Evolutionary conservation across 2,329 filamentous ascomycete species (phyloP).

Genomic region (Calonectria hongkongensis): DNA sequence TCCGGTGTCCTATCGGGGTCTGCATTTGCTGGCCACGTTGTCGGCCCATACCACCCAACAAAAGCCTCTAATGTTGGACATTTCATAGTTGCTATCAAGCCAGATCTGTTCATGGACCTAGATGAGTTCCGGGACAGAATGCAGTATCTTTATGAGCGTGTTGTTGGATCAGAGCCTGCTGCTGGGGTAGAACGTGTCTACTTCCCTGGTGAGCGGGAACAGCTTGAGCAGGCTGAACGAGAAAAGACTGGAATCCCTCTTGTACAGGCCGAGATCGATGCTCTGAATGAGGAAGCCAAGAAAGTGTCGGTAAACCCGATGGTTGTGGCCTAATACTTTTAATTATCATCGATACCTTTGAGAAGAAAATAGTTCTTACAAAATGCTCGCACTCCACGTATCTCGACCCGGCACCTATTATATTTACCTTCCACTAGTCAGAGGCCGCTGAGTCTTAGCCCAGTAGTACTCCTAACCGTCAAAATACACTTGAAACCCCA

Average conservation of each 20-base stretch:
- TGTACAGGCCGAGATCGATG: conserved; percentile 73
- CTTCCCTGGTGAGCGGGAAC: conserved; percentile 78
- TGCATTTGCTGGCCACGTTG: conserved; percentile 86
- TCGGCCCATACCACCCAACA: conserved; percentile 83
- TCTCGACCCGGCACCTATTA: too few species aligned
- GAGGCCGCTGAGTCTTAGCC: too few species aligned
- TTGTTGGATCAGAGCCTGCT: conserved; percentile 72
- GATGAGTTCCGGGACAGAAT: conserved; percentile 81
- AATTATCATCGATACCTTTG: not conserved
- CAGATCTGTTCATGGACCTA: conserved; percentile 82
- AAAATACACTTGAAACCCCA: too few species aligned
- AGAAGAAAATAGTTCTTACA: not conserved
- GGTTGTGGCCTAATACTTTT: not conserved
- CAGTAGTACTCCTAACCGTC: too few species aligned
- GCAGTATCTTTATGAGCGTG: conserved; percentile 72
- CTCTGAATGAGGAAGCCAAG: conserved; percentile 72
- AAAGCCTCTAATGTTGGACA: conserved; percentile 83
- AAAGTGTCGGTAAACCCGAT: conserved; percentile 61
- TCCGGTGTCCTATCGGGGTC: conserved; percentile 86
- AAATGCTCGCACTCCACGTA: too few species aligned
- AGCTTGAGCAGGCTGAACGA: conserved; percentile 70
- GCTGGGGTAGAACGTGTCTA: conserved; percentile 75
- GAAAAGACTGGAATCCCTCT: conserved; percentile 75
- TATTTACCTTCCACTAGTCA: too few species aligned
- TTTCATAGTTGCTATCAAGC: conserved; percentile 83